These are phyloP conservation scores for Trichoderma gamsii DNA, from an alignment of 495 filamentous ascomycete genomes.

Conservation along the genomic window DNA sequence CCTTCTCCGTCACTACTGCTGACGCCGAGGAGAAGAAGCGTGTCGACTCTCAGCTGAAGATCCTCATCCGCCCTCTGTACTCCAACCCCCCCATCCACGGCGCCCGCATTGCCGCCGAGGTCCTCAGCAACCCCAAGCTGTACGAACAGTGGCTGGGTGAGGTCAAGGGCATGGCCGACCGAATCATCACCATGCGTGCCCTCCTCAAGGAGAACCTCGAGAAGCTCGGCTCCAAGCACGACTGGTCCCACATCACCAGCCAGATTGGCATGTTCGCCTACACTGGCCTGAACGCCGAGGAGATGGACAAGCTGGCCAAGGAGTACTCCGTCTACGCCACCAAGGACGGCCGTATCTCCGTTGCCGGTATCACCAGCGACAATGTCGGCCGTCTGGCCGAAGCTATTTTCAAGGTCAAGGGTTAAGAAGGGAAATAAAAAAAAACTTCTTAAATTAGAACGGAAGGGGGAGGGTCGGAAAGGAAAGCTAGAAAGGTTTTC, in stretches of 20 bases:
- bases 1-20: conserved; percentile 86
- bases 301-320: conserved; percentile 89
- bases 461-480: not conserved
- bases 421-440: conserved; percentile 27
- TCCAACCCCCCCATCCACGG: conserved; percentile 97
- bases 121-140: conserved; percentile 79
- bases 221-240: conserved; percentile 87
- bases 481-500: not conserved
- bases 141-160: conserved; percentile 93
- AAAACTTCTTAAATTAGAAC: not conserved
- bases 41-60: conserved; percentile 96
- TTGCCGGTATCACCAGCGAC: conserved; percentile 87
- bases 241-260: conserved; percentile 97
- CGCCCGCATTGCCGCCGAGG: conserved; percentile 85
- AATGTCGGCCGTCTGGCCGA: conserved; percentile 93
- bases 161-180: conserved; percentile 98
- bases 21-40: conserved; percentile 89
- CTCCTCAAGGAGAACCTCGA: conserved; percentile 90
- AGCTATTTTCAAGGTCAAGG: conserved; percentile 88
- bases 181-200: conserved; percentile 96
- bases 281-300: conserved; percentile 84
- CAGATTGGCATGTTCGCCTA: conserved; percentile 99
- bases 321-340: conserved; percentile 98
- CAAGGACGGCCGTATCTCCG: conserved; percentile 94
- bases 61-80: conserved; percentile 93